Base-by-base conservation (phyloP, 257 asterid species). In the Primulina huaijiensis region DNA sequence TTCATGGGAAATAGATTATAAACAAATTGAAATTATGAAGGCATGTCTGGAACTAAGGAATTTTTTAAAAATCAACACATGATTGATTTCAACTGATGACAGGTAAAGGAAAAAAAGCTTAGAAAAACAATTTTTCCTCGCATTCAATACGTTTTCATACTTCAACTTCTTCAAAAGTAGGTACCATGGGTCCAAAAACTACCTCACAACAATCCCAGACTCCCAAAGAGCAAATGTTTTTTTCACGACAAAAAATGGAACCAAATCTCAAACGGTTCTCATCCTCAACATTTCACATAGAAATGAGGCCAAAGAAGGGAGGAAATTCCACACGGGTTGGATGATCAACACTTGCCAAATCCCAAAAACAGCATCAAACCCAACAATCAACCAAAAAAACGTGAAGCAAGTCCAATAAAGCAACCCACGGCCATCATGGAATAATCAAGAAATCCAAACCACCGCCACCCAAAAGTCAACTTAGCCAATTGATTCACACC, bases 391-490 rank as follows among this genome's bases (percentile, higher is more conserved):
- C 30, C 30, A 27, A 70, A 20, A 38, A 4, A 56, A 9, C 25
- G 25, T 23, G 27, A 23, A 60, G 57, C 11, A 35, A 31, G 27
- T 30, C 17, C 37, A 34, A 59, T 68, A 43, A 69, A 73, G 53
- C 77, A 68, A 12, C 27, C 33, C 60, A 62, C 27, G 31, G 71
- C 55, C 64, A 67, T 60, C 75, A 65, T 12, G 30, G 60, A n/a
- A 64, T 62, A 75, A 78, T 70, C 81, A 64, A 72, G 55, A 79
- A 65, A 73, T 76, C 58, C 64, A 64, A 71, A 67, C 74, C 71
- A 66, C 68, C 16, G 64, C 60, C 7, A 33, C 57, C 74, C 67
- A 62, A 82, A 73, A 79, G 84, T 82, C 78, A 82, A 79, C 75
- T 72, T 31, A 33, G 68, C 62, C 61, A 55, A 46, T 38, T 20